Percentiles rank a stretch among this genome's conserved stretches.
Evolutionary conservation across 2,329 filamentous ascomycete genomes (phyloP).

Genomic region (Raffaelea arxii): DNA sequence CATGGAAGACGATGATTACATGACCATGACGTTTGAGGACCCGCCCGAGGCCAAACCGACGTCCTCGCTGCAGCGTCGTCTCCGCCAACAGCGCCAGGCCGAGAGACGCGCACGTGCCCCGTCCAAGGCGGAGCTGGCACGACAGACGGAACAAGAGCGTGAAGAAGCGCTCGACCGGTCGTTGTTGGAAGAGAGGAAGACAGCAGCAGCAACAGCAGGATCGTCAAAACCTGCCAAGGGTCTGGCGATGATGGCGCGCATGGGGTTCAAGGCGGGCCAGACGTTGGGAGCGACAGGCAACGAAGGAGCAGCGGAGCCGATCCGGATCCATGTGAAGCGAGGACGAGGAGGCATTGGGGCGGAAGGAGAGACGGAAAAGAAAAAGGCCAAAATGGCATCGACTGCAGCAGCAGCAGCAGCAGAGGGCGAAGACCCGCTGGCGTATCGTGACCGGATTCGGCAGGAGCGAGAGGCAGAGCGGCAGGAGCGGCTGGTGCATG

Average conservation of each 20-base stretch:
- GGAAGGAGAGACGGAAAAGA: constrained; percentile 42
- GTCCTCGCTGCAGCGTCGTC: constrained; percentile 44
- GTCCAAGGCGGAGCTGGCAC: constrained; percentile 76
- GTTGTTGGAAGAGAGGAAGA: constrained; percentile 44
- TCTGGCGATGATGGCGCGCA: constrained; percentile 90
- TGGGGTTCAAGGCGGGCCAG: constrained; percentile 75
- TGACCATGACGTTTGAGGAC: constrained; percentile 86
- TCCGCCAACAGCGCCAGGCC: constrained; percentile 49
- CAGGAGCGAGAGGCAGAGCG: constrained; percentile 60
- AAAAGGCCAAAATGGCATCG: not conserved
- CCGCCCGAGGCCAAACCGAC: constrained; percentile 32
- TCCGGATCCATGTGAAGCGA: constrained; percentile 67
- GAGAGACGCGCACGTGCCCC: constrained; percentile 59
- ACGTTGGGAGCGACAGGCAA: constrained; percentile 48
- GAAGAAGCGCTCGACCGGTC: constrained; percentile 70
- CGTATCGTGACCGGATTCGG: constrained; percentile 64
- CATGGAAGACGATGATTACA: constrained; percentile 75
- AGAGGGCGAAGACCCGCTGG: constrained; percentile 50
- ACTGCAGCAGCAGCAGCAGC: constrained; percentile 26
- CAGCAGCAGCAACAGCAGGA: constrained; percentile 15
- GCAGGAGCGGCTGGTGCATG: constrained; percentile 59
- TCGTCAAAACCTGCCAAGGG: constrained; percentile 46
- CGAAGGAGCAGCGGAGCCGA: constrained; percentile 49
- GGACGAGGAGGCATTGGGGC: constrained; percentile 73
- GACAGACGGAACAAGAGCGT: constrained; percentile 59